Conservation (phyloP, 1,284 basidiomycete species). For the Stygiomarasmius scandens region DNA sequence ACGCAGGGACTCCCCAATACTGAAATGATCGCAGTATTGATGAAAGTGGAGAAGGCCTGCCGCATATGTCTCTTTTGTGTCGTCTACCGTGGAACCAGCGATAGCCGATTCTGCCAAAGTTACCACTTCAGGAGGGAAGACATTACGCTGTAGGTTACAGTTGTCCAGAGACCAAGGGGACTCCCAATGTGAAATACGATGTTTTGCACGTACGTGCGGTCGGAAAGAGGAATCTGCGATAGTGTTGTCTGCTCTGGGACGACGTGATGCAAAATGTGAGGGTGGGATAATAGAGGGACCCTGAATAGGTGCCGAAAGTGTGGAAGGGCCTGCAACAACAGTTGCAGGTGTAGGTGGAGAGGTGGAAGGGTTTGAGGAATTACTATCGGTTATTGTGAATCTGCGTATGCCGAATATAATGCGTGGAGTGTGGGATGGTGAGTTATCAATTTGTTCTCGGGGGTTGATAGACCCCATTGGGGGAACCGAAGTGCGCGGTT, state of each 20-base stretch:
- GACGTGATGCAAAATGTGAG: not conserved
- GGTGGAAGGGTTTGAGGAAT: not conserved
- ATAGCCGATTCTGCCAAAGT: not conserved
- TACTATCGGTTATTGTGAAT: too few species aligned
- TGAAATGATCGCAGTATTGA: constrained; percentile 25
- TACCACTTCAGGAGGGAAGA: too few species aligned
- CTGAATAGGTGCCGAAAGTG: not conserved
- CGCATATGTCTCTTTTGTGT: constrained; percentile 19
- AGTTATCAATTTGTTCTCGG: too few species aligned
- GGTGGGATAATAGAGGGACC: not conserved
- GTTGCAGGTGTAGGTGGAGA: not conserved
- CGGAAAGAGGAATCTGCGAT: not conserved
- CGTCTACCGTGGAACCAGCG: not conserved
- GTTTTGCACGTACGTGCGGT: not conserved
- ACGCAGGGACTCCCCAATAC: constrained; percentile 17
- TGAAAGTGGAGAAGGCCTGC: constrained; percentile 25
- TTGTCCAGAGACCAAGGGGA: not conserved
- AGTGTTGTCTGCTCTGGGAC: not conserved
- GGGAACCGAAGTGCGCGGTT: too few species aligned
- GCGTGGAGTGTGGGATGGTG: too few species aligned
- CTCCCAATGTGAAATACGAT: not conserved
- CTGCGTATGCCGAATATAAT: too few species aligned
- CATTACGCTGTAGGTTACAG: not conserved
- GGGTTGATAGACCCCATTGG: too few species aligned
- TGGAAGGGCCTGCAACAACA: too few species aligned